Base-by-base conservation (phyloP, 2,329 filamentous ascomycete genomes). In the Didymella lethalis region DNA sequence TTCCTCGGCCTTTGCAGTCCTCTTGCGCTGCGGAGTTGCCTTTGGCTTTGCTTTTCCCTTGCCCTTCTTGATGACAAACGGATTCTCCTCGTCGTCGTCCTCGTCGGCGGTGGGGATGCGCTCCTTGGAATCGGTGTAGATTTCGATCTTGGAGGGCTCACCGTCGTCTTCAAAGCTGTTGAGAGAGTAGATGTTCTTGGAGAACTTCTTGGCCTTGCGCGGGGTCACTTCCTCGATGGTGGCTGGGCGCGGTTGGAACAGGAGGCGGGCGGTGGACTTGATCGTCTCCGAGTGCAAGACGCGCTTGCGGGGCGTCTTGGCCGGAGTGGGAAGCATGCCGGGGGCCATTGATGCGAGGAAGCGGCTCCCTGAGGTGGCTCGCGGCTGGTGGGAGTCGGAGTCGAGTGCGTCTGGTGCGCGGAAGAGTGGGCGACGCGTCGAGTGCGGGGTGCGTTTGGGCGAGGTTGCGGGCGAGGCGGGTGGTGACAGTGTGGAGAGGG, bases 101-200 rank as follows among this genome's bases (percentile, higher is more conserved):
- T 78, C 74, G 67, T 92, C 90, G 41, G 86, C 79, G 63, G 87
- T 84, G 20, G 91, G 91, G 41, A 93, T 77, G 45, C 85, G 83
- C 66, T 96, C 93, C 64, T 92, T 89, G 0, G 90, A 87, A 75
- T 95, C 91, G 40, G 89, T 93, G 72, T 88, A 94, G 69, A 94
- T 91, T 64, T 85, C 76, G 65, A 93, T 90, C 53, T 79, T 75
- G 4, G 82, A 78, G n/a, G 85, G 83, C 77, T 69, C 71, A 28
- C 85, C 83, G 44, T 87, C 84, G 79, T 73, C 67, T 2, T 64
- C 70, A 55, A 77, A 77, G 64, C 75, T 76, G 54, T 75, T 73
- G 11, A 79, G 66, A 6, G 74, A 71, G 48, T 72, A 76, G 20
- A 70, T 56, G 73, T 86, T 84, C 74, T 86, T 86, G 77, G 85